These are phyloP conservation scores for Zygosaccharomyces pseudobailii DNA, from an alignment of 1,139 yeast species.

Conservation along the genomic window DNA sequence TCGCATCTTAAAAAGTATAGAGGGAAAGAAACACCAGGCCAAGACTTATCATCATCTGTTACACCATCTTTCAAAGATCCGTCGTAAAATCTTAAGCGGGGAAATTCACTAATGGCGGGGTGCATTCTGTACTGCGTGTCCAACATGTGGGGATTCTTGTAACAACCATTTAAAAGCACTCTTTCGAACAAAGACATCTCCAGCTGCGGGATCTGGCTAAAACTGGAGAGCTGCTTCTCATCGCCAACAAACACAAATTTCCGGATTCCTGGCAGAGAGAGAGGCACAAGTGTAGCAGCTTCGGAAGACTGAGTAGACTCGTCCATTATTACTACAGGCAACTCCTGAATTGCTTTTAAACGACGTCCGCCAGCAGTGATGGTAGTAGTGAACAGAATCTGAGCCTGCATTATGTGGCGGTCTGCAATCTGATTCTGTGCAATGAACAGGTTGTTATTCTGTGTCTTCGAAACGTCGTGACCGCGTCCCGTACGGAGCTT, in stretches of 20 bases:
- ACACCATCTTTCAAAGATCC: conserved; percentile 58
- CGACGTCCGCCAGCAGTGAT: conserved; percentile 67
- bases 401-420: conserved; percentile 55
- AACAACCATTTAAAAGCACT: conserved; percentile 51
- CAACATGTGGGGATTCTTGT: conserved; percentile 58
- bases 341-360: conserved; percentile 48
- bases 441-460: conserved; percentile 46
- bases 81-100: conserved; percentile 52
- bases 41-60: conserved; percentile 43
- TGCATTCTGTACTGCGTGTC: conserved; percentile 74
- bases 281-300: conserved; percentile 63
- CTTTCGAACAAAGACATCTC: conserved; percentile 59
- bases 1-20: conserved; percentile 54
- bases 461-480: conserved; percentile 40
- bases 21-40: conserved; percentile 45
- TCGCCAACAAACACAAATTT: conserved; percentile 72
- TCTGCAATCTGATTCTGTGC: conserved; percentile 44
- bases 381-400: conserved; percentile 66
- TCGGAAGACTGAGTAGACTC: conserved; percentile 71
- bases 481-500: conserved; percentile 42
- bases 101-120: conserved; percentile 60
- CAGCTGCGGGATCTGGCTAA: conserved; percentile 58
- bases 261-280: conserved; percentile 62
- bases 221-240: conserved; percentile 57
- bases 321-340: conserved; percentile 69